Percentiles rank a stretch among this genome's conserved stretches.
Evolutionary conservation across 495 filamentous ascomycete species (phyloP).

Genomic region (Pyrenula massariospora): DNA sequence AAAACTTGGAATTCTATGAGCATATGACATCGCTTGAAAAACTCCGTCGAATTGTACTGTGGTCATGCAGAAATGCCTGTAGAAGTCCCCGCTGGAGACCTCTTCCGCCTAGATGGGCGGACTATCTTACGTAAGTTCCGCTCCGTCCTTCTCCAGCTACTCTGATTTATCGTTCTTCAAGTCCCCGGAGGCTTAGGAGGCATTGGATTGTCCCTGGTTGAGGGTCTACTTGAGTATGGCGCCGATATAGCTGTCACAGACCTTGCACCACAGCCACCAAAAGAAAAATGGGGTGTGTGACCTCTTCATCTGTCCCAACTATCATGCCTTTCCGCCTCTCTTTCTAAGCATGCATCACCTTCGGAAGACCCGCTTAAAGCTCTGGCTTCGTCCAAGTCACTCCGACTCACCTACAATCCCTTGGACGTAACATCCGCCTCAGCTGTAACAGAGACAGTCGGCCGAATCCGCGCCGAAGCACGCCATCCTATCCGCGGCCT

Average conservation of each 20-base stretch:
- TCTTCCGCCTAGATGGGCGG: neutral
- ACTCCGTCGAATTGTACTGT: too few relatives aligned
- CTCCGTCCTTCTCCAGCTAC: neutral
- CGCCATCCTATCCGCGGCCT: constrained; percentile 55
- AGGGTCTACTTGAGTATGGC: constrained; percentile 61
- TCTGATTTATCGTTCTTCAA: neutral
- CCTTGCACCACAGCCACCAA: constrained; percentile 35
- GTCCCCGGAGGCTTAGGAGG: constrained; percentile 62
- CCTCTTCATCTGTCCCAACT: neutral
- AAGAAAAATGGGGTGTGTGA: constrained; percentile 17
- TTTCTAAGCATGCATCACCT: constrained; percentile 21
- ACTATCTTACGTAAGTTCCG: neutral
- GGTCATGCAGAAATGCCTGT: neutral
- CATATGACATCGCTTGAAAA: too few relatives aligned
- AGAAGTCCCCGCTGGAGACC: neutral
- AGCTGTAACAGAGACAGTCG: constrained; percentile 23
- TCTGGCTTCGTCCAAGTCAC: constrained; percentile 28
- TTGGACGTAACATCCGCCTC: constrained; percentile 33
- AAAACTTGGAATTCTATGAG: too few relatives aligned
- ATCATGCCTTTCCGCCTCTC: neutral
- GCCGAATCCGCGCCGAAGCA: constrained; percentile 30
- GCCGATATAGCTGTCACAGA: constrained; percentile 54
- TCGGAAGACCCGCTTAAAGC: constrained; percentile 34
- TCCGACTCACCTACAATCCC: constrained; percentile 43
- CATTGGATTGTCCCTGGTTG: constrained; percentile 47